These are phyloP conservation scores for Crataegus laevigata DNA, from an alignment of 306 rosid species.

Conservation along the genomic window DNA sequence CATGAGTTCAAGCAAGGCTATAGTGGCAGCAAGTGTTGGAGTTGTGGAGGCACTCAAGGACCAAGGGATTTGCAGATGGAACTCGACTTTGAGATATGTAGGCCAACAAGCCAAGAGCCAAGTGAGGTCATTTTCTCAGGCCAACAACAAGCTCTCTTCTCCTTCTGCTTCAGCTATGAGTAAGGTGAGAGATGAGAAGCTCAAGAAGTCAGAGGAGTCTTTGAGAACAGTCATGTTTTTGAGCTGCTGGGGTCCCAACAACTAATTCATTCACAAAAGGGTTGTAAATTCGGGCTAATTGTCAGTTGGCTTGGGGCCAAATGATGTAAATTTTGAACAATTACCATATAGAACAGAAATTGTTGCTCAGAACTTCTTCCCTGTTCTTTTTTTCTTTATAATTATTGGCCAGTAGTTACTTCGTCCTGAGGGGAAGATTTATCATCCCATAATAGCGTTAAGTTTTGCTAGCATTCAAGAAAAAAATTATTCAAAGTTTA, in stretches of 20 bases:
- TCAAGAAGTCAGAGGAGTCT: conserved; percentile 22
- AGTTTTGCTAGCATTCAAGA: too few species aligned
- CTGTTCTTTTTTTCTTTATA: neutral
- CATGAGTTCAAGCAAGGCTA: conserved; percentile 22
- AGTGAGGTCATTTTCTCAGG: conserved; percentile 11
- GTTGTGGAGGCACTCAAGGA: conserved; percentile 34
- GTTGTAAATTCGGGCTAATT: neutral
- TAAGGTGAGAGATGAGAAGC: neutral
- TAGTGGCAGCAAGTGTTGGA: conserved; percentile 29
- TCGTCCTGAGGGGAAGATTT: neutral
- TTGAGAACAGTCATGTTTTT: conserved; percentile 32
- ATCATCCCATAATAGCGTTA: neutral
- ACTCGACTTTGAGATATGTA: conserved; percentile 8
- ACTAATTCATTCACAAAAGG: neutral
- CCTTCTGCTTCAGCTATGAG: conserved; percentile 2
- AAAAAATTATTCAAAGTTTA: too few species aligned
- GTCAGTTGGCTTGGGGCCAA: neutral
- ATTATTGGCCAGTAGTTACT: neutral
- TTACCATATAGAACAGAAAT: neutral
- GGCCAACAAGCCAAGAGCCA: conserved; percentile 24
- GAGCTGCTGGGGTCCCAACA: conserved; percentile 40
- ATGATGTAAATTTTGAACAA: neutral
- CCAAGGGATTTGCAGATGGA: conserved; percentile 38
- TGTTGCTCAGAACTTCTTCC: neutral
- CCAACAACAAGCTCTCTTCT: conserved; percentile 15